phyloP scores from a whole-genome alignment of 2,329 filamentous ascomycete genomes.

The Fusarium sambucinum region DNA sequence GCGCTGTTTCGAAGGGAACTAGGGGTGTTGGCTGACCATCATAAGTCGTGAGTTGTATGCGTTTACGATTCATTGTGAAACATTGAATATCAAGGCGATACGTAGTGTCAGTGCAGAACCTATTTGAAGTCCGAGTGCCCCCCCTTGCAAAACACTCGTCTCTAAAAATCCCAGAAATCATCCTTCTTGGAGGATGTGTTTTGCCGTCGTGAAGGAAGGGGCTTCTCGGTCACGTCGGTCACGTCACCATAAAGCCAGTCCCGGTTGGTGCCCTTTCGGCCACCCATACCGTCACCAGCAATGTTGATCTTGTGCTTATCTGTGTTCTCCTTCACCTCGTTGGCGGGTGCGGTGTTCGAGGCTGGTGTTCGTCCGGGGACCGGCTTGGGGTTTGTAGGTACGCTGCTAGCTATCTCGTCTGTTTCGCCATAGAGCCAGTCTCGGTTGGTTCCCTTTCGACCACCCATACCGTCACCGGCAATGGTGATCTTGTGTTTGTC shows the following conservation, averaged over 20 bases:
- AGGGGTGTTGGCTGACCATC: slow-evolving; percentile 18
- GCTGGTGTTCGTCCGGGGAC: slow-evolving; percentile 54
- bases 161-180: slow-evolving; percentile 64
- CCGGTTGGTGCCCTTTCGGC: slow-evolving; percentile 64
- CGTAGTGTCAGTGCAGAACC: not conserved
- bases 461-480: slow-evolving; percentile 74
- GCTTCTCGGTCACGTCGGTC: slow-evolving; percentile 58
- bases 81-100: not conserved
- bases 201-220: slow-evolving; percentile 53
- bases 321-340: slow-evolving; percentile 28
- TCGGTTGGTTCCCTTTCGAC: slow-evolving; percentile 64
- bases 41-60: slow-evolving; percentile 22
- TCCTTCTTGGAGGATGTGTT: slow-evolving; percentile 53
- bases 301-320: slow-evolving; percentile 55
- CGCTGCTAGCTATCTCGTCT: slow-evolving; percentile 47
- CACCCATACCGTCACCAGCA: slow-evolving; percentile 74
- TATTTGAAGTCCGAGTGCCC: slow-evolving; percentile 1
- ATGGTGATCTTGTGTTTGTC: slow-evolving; percentile 56
- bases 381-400: slow-evolving; percentile 37
- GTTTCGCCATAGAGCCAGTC: slow-evolving; percentile 55
- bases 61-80: slow-evolving; percentile 21
- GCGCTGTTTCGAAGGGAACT: slow-evolving; percentile 22
- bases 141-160: slow-evolving; percentile 17
- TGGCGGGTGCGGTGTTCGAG: slow-evolving; percentile 3
- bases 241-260: slow-evolving; percentile 55